Base-by-base conservation (phyloP, 306 rosid species). In the Casuarina glauca region DNA sequence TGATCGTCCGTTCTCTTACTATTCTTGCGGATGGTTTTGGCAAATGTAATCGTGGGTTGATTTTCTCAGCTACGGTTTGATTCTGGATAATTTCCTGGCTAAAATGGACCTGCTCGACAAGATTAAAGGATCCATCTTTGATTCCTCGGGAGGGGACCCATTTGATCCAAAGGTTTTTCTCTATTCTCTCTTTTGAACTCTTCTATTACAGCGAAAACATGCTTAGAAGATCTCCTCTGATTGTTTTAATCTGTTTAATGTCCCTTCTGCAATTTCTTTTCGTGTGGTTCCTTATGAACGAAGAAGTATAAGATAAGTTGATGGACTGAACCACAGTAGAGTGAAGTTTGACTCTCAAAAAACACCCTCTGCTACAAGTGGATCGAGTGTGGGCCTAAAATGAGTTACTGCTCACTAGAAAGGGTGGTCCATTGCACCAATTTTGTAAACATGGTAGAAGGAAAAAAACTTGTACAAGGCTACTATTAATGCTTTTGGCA, bases 101-200 rank as follows among this genome's bases (percentile, higher is more conserved):
- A 78, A 82, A 42, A 73, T 84, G 73, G 93, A 88, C 44, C 63
- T 91, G 76, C 76, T 87, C 79, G 86, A 87, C 68, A 92, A 86
- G 91, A 85, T 92, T 61, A 91, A 83, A 74, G 98, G 93, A 58
- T 89, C 93, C 86, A 73, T 92, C 75, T 86, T 93, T 84, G 97
- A 92, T 91, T 95, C 98, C 3, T 97, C 97, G 49, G 98, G 92
- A 19, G 98, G 88, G 0, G 96, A 82, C 4, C 97, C 97, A 12
- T 92, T 87, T 80, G 81, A 87, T 89, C 96, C 97, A 15, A 86
- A 93, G 97, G 97, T 95, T 64, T 66, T 72, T 20, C n/a, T 52
- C 41, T 52, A n/a, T 5, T 13, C 8, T 67, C 61, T 64, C 0
- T 20, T 69, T 70, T 4, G 15, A 19, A 11, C 32, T 11, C 53